Conservation (phyloP, 2,329 filamentous ascomycete genomes). For the Capronia americana region DNA sequence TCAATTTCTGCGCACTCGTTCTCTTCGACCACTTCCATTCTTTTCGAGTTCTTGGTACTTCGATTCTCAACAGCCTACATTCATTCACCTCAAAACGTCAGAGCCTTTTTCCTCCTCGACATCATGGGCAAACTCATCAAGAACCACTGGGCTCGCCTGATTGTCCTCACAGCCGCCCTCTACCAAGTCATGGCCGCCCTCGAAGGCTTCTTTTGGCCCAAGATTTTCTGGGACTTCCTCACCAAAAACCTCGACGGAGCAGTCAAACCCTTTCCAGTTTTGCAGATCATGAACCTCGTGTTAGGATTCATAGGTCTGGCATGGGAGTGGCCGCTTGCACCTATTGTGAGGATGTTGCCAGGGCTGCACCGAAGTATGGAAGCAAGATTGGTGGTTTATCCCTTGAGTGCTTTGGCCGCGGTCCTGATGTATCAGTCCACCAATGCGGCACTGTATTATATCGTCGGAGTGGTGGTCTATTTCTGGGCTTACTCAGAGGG, state of each 20-base stretch:
- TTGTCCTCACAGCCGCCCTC: conserved; percentile 81
- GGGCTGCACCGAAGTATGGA: conserved; percentile 90
- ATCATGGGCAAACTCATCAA: conserved; percentile 97
- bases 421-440: conserved; percentile 89
- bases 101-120: conserved; percentile 21
- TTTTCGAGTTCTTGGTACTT: conserved; percentile 19
- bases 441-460: conserved; percentile 89
- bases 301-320: conserved; percentile 78
- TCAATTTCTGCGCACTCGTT: conserved; percentile 29
- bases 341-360: conserved; percentile 62
- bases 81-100: conserved; percentile 8
- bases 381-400: conserved; percentile 79
- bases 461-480: conserved; percentile 83
- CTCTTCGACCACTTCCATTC: conserved; percentile 29
- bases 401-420: conserved; percentile 75
- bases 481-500: conserved; percentile 98
- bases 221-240: conserved; percentile 97
- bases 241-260: conserved; percentile 86
- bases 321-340: conserved; percentile 87
- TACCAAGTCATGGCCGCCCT: conserved; percentile 86
- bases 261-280: conserved; percentile 83
- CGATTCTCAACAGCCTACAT: conserved; percentile 18
- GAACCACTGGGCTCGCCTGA: conserved; percentile 97
- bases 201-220: conserved; percentile 96
- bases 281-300: conserved; percentile 89